Evolutionary conservation across 345 rosid species (phyloP).

Genomic region (Ceriops decandra): DNA sequence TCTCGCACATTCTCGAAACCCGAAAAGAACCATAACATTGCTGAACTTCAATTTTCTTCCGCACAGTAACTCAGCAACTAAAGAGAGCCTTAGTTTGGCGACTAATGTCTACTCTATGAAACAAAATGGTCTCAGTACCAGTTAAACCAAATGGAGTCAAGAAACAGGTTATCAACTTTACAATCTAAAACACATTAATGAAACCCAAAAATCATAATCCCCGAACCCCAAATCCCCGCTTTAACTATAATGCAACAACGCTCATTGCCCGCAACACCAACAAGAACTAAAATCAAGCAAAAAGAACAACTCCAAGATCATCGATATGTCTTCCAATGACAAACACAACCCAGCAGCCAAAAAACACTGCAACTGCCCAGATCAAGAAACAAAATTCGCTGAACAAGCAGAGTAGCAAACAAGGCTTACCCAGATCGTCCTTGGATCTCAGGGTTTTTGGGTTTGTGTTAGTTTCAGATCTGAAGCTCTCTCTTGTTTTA

Average conservation of each 20-base stretch:
- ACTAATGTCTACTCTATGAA: no score
- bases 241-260: not conserved
- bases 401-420: not conserved
- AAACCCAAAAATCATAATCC: not conserved
- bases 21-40: not conserved
- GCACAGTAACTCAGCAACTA: not conserved
- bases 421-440: slow-evolving; percentile 22
- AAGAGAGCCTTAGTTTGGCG: not conserved
- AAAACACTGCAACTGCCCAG: slow-evolving; percentile 20
- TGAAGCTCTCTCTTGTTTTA: slow-evolving; percentile 18
- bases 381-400: slow-evolving; percentile 22
- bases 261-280: not conserved
- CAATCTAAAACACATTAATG: slow-evolving; percentile 9
- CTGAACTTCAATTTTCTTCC: not conserved
- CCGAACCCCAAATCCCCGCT: not conserved
- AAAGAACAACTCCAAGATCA: slow-evolving; percentile 13
- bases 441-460: slow-evolving; percentile 5
- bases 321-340: slow-evolving; percentile 29
- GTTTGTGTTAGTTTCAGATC: slow-evolving; percentile 41
- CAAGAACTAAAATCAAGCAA: slow-evolving; percentile 20
- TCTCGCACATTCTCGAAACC: slow-evolving; percentile 5
- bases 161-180: slow-evolving; percentile 23
- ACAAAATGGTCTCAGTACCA: not conserved
- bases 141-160: not conserved
- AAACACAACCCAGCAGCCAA: slow-evolving; percentile 22